Percentiles rank a stretch among this genome's conserved stretches.
Conservation (phyloP, 306 rosid species). For the Dryas octopetala region DNA sequence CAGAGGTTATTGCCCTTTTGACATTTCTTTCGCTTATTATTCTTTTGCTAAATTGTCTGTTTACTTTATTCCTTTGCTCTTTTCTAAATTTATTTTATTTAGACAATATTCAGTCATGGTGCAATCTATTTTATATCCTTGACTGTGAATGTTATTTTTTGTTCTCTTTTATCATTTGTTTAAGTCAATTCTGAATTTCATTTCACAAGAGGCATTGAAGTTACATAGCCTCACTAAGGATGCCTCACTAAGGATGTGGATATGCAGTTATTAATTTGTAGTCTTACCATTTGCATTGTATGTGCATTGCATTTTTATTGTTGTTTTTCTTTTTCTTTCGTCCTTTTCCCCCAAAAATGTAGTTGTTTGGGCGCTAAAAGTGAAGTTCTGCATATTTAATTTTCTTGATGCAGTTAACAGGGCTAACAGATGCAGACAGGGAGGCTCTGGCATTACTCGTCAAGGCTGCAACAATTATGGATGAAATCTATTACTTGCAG, state of each 20-base stretch:
- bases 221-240: too few species aligned
- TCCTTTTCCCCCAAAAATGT: background rate
- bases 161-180: background rate
- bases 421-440: slow-evolving; percentile 65
- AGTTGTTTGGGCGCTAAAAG: slow-evolving; percentile 1
- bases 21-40: slow-evolving; percentile 1
- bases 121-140: background rate
- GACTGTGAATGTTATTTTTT: too few species aligned
- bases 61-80: background rate
- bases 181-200: background rate
- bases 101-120: background rate
- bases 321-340: background rate
- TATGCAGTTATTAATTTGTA: too few species aligned
- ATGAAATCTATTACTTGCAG: slow-evolving; percentile 80
- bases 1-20: slow-evolving; percentile 54
- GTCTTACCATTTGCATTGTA: too few species aligned
- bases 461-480: slow-evolving; percentile 80
- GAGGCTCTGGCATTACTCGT: slow-evolving; percentile 63
- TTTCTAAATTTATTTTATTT: background rate
- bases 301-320: background rate
- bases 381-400: background rate
- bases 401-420: slow-evolving; percentile 61
- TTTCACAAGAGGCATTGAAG: background rate
- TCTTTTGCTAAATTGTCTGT: background rate
- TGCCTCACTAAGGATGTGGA: too few species aligned